phyloP scores from a whole-genome alignment of 805 yeast species.

The Wickerhamomyces strasburgensis region DNA sequence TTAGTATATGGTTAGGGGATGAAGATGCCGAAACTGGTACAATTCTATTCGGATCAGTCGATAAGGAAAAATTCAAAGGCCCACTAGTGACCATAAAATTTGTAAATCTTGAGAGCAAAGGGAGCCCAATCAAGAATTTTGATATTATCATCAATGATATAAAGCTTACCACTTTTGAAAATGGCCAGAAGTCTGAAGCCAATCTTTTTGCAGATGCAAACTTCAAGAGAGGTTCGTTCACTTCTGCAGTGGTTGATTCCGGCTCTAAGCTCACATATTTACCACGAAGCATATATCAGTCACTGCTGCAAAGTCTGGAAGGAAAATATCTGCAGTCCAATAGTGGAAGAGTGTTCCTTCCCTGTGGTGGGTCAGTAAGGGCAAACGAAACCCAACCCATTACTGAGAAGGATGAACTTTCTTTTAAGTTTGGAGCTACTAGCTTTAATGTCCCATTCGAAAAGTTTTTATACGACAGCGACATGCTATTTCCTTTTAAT shows the following conservation, averaged over 20 bases:
- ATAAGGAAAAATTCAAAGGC: constrained; percentile 33
- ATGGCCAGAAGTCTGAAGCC: background rate
- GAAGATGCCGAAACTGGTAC: constrained; percentile 9
- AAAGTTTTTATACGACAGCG: constrained; percentile 2
- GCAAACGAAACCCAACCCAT: background rate
- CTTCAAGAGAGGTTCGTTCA: constrained; percentile 4
- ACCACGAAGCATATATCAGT: constrained; percentile 12
- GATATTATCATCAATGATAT: constrained; percentile 15
- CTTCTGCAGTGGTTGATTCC: constrained; percentile 18
- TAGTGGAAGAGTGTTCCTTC: constrained; percentile 3
- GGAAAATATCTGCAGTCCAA: background rate
- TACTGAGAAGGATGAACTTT: background rate
- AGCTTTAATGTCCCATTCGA: constrained; percentile 4
- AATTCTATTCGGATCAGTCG: constrained; percentile 39
- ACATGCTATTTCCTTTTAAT: too few species aligned
- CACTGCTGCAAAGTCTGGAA: constrained; percentile 1
- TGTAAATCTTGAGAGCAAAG: constrained; percentile 9
- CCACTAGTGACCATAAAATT: constrained; percentile 31
- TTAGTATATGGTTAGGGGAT: constrained; percentile 18
- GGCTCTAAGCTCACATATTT: constrained; percentile 19
- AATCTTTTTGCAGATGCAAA: constrained; percentile 7
- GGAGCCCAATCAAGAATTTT: constrained; percentile 9
- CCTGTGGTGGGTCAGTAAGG: background rate
- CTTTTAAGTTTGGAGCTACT: constrained; percentile 10
- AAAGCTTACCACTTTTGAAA: background rate